phyloP scores from a whole-genome alignment of 495 filamentous ascomycete genomes.

The Lasiosphaeria ovina region DNA sequence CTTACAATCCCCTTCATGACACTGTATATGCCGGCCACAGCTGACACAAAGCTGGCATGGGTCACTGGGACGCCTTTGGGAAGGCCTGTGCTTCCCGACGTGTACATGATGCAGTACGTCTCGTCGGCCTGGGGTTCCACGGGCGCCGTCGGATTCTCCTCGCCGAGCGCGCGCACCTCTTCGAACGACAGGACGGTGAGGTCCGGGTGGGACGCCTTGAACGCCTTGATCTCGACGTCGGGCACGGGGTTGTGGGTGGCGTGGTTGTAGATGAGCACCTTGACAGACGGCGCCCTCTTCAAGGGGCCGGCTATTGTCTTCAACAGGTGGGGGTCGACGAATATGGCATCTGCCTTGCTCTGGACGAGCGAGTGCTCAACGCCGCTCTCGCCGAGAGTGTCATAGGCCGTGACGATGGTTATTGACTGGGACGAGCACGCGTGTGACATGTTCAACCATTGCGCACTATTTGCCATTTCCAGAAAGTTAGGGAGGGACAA shows the following conservation, averaged over 20 bases:
- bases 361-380: slow-evolving; percentile 61
- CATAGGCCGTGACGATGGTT: slow-evolving; percentile 93
- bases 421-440: slow-evolving; percentile 84
- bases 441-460: slow-evolving; percentile 58
- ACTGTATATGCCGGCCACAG: slow-evolving; percentile 45
- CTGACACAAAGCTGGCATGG: slow-evolving; percentile 73
- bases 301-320: slow-evolving; percentile 44
- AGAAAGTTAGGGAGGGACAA: slow-evolving; percentile 14
- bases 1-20: slow-evolving; percentile 46
- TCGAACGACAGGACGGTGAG: slow-evolving; percentile 44
- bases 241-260: slow-evolving; percentile 36
- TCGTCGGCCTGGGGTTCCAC: slow-evolving; percentile 68
- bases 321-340: slow-evolving; percentile 60
- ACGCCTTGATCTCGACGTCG: slow-evolving; percentile 39
- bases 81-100: slow-evolving; percentile 83
- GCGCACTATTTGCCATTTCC: slow-evolving; percentile 29
- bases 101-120: slow-evolving; percentile 90
- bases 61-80: slow-evolving; percentile 86
- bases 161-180: slow-evolving; percentile 57
- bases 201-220: slow-evolving; percentile 40
- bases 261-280: slow-evolving; percentile 47
- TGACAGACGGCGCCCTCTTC: slow-evolving; percentile 41
- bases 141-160: slow-evolving; percentile 58
- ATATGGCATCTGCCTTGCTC: slow-evolving; percentile 59
- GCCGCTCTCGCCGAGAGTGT: slow-evolving; percentile 61